A percentile compares a stretch with the other conserved stretches of the same genome.
phyloP scores from a whole-genome alignment of 1,139 yeast species.

The Kodamaea derodonti region DNA sequence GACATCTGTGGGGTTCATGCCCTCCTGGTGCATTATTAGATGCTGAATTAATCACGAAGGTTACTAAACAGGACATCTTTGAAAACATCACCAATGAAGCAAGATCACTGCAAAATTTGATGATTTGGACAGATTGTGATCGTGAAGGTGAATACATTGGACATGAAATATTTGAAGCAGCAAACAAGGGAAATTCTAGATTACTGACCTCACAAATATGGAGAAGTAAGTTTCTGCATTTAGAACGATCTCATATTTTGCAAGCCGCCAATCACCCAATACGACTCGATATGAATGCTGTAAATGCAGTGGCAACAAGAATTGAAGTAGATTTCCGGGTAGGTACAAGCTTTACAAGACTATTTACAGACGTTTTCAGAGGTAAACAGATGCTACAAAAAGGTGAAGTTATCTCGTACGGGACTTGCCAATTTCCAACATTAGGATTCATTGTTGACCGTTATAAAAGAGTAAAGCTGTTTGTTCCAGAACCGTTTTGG shows the following conservation, averaged over 20 bases:
- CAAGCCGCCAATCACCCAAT: slow-evolving; percentile 72
- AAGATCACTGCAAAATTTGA: slow-evolving; percentile 52
- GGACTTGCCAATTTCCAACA: slow-evolving; percentile 97
- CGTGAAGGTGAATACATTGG: slow-evolving; percentile 98
- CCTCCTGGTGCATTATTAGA: slow-evolving; percentile 62
- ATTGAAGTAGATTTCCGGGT: slow-evolving; percentile 85
- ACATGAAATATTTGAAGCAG: slow-evolving; percentile 72
- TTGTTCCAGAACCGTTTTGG: slow-evolving; percentile 83
- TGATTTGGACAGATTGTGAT: slow-evolving; percentile 99
- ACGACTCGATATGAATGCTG: slow-evolving; percentile 61
- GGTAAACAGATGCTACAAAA: slow-evolving; percentile 19
- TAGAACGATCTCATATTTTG: slow-evolving; percentile 70
- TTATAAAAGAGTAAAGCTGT: slow-evolving; percentile 67
- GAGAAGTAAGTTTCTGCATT: slow-evolving; percentile 85
- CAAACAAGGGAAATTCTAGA: slow-evolving; percentile 49
- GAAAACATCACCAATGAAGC: slow-evolving; percentile 72
- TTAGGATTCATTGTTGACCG: slow-evolving; percentile 96
- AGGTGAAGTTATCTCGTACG: slow-evolving; percentile 57
- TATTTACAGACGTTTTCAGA: slow-evolving; percentile 54
- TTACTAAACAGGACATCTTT: slow-evolving; percentile 49
- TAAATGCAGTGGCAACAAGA: slow-evolving; percentile 81
- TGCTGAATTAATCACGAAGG: slow-evolving; percentile 54
- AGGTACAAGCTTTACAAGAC: slow-evolving; percentile 85
- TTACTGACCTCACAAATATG: slow-evolving; percentile 46
- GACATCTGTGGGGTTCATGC: slow-evolving; percentile 63